A percentile compares a stretch with the other conserved stretches of the same genome.
phyloP scores from a whole-genome alignment of 2,329 filamentous ascomycete species.

The Boeremia lycopersici region DNA sequence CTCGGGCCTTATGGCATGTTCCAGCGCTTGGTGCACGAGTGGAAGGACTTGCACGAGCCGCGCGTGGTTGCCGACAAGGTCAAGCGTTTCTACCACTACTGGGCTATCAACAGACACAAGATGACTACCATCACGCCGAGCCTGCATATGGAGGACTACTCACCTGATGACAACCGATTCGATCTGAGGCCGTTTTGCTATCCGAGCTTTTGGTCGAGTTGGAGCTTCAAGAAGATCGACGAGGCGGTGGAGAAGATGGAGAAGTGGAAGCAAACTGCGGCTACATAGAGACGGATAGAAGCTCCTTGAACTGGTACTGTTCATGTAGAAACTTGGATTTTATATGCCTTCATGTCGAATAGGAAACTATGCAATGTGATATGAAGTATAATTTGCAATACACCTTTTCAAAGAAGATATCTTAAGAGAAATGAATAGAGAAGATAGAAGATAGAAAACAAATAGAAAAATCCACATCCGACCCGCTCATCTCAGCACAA shows the following conservation, averaged over 20 bases:
- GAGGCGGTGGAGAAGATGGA: constrained; percentile 41
- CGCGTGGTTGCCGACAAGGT: constrained; percentile 55
- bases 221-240: constrained; percentile 49
- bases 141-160: constrained; percentile 55
- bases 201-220: constrained; percentile 46
- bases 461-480: background rate
- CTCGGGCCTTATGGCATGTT: constrained; percentile 61
- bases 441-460: background rate
- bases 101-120: constrained; percentile 44
- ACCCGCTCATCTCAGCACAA: constrained; percentile 30
- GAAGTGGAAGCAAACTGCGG: constrained; percentile 12
- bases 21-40: constrained; percentile 58
- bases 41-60: constrained; percentile 50
- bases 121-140: constrained; percentile 37
- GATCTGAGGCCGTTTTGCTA: constrained; percentile 55
- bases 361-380: too few species aligned
- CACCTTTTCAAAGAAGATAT: too few species aligned
- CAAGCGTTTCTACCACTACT: constrained; percentile 49
- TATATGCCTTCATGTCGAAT: background rate
- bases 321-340: background rate
- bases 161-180: constrained; percentile 63
- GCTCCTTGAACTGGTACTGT: too few species aligned
- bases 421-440: too few species aligned
- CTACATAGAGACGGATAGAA: background rate
- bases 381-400: too few species aligned